These are phyloP conservation scores for Rhizopogon roseolus DNA, from an alignment of 768 basidiomycete species.

Conservation along the genomic window DNA sequence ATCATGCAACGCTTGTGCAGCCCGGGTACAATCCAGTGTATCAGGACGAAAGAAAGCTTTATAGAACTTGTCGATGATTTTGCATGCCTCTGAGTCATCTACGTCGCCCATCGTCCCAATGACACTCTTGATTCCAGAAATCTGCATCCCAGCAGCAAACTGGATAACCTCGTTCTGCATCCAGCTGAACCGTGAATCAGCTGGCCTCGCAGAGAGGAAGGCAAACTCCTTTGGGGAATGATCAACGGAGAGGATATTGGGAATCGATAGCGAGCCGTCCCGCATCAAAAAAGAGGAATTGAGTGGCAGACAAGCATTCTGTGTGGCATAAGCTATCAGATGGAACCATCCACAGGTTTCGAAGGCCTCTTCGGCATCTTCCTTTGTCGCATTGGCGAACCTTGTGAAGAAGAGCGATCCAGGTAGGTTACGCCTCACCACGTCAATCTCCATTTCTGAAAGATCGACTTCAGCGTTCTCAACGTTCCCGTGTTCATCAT, in stretches of 20 bases:
- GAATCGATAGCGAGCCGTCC: neutral
- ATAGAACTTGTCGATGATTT: neutral
- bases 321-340: conserved; percentile 16
- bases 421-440: neutral
- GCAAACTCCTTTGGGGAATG: conserved; percentile 3
- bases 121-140: conserved; percentile 18
- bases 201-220: conserved; percentile 14
- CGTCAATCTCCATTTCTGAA: neutral
- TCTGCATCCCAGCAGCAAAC: conserved; percentile 18
- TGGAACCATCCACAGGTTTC: conserved; percentile 12
- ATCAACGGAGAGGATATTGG: conserved; percentile 1
- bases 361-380: neutral
- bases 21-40: neutral
- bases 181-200: neutral
- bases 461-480: neutral
- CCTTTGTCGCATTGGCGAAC: neutral
- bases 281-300: conserved; percentile 4
- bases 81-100: neutral
- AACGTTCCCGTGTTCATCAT: neutral
- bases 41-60: neutral
- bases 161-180: conserved; percentile 15
- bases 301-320: conserved; percentile 7
- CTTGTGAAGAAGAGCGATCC: neutral
- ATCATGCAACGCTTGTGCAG: conserved; percentile 2
- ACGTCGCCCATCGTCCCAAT: conserved; percentile 18